These are phyloP conservation scores for Trichoderma polysporum DNA, from an alignment of 2,329 filamentous ascomycete genomes.

Conservation along the genomic window DNA sequence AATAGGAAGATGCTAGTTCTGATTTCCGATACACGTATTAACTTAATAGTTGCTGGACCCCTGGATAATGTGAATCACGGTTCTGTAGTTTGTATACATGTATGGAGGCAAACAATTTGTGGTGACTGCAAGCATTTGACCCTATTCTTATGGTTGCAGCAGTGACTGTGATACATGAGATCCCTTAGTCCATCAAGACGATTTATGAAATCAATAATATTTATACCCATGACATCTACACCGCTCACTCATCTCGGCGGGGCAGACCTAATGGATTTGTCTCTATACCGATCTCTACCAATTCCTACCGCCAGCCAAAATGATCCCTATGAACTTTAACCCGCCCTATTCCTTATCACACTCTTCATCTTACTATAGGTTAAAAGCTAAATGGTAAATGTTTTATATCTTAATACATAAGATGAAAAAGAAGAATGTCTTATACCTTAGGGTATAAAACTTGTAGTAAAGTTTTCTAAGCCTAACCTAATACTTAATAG, in stretches of 20 bases:
- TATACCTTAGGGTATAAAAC: too few relatives aligned
- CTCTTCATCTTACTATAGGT: too few relatives aligned
- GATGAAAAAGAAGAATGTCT: too few relatives aligned
- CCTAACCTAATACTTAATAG: too few relatives aligned
- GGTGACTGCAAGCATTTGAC: background rate
- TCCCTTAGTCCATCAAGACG: background rate
- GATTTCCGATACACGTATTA: conserved; percentile 36
- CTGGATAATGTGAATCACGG: background rate
- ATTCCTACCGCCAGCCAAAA: background rate
- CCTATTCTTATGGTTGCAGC: background rate
- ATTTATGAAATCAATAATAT: background rate
- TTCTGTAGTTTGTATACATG: background rate
- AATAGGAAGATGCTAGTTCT: conserved; percentile 29
- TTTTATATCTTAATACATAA: too few relatives aligned
- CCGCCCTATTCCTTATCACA: background rate
- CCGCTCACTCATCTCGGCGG: background rate
- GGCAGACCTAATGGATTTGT: background rate
- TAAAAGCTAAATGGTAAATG: too few relatives aligned
- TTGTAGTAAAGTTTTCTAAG: too few relatives aligned
- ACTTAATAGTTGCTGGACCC: background rate
- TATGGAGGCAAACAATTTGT: background rate
- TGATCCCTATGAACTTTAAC: background rate
- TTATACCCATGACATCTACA: background rate
- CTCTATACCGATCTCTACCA: background rate
- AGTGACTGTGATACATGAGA: background rate